Evolutionary conservation across 352 stramenopile species (phyloP).

Genomic region (Phytopythium aichiense): DNA sequence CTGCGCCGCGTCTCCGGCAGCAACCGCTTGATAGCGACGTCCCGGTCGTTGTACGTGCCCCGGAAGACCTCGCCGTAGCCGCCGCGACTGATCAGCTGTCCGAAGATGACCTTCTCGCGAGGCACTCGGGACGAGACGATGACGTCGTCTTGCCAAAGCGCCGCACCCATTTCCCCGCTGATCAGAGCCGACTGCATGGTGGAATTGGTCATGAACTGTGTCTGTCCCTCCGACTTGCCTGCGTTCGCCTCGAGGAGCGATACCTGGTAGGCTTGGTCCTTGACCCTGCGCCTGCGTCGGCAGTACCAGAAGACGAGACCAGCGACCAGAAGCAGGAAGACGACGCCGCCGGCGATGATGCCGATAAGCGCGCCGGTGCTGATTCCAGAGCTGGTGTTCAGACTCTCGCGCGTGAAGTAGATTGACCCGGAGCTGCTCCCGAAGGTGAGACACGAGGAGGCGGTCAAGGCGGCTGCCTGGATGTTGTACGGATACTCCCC

Average conservation of each 20-base stretch:
- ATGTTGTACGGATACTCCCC: not conserved
- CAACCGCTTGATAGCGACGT: slow-evolving; percentile 19
- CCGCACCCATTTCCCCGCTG: not conserved
- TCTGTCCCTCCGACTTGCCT: not conserved
- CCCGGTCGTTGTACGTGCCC: not conserved
- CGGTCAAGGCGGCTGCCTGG: not conserved
- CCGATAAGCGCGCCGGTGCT: not conserved
- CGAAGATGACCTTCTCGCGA: not conserved
- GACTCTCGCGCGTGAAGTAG: slow-evolving; percentile 1
- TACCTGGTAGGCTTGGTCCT: not conserved
- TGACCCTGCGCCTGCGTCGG: not conserved
- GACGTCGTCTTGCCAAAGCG: slow-evolving; percentile 28
- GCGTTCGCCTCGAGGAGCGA: not conserved
- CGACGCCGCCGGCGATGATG: slow-evolving; percentile 3
- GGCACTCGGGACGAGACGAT: too few relatives aligned
- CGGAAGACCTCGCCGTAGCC: too few relatives aligned
- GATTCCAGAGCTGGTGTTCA: not conserved
- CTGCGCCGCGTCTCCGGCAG: slow-evolving; percentile 10
- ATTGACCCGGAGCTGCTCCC: not conserved
- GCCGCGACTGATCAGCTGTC: too few relatives aligned
- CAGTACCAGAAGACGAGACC: slow-evolving; percentile 1
- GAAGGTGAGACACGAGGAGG: slow-evolving; percentile 1
- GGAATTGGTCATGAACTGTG: not conserved
- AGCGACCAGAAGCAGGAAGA: not conserved
- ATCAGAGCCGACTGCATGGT: not conserved